Base-by-base conservation (phyloP, 2,329 filamentous ascomycete genomes). In the Epichloe sibirici region DNA sequence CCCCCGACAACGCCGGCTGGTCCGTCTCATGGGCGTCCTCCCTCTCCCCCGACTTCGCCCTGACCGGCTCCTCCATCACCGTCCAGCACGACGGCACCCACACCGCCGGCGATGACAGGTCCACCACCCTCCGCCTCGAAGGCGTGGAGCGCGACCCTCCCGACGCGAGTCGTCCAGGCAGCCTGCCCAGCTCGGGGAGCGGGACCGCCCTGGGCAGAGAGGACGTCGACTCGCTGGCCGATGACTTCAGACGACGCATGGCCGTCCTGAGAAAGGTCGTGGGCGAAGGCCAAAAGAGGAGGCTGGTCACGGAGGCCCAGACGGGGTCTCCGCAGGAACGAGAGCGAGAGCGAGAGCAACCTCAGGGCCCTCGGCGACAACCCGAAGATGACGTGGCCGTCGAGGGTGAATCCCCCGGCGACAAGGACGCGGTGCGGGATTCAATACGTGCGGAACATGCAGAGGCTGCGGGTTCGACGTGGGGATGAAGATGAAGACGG, bases 21-120 rank as follows among this genome's bases (percentile, higher is more conserved):
- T 67, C 69, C 28, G 79, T 97, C 1, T 72, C 78, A 0, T 81
- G 80, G 53, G 85, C 87, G 1, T 81, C 85, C 43, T 90, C 85
- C 56, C 71, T 96, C 12, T 86, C 81, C 8, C 8, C 71, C 83
- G 79, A 85, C 48, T 97, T 91, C 83, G 79, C 81, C 46, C 72
- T 81, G 45, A 74, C 74, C 1, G 68, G 68, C 45, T 68, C 75
- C 13, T 68, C 66, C 50, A 62, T 81, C 44, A 58, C 63, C 13
- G 68, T 68, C 21, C 73, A 68, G 48, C 70, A 69, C 50, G 68
- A 66, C 38, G 65, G 61, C 23, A 59, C 3, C n/a, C 65, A 62
- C 23, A 59, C 59, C 38, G 57, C 63, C 49, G 53, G 58, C 62
- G 57, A 57, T 49, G 61, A 49, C 15, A 57, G 55, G 31, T 58